These are phyloP conservation scores for Geosmithia putterillii DNA, from an alignment of 2,329 filamentous ascomycete species.

Conservation along the genomic window DNA sequence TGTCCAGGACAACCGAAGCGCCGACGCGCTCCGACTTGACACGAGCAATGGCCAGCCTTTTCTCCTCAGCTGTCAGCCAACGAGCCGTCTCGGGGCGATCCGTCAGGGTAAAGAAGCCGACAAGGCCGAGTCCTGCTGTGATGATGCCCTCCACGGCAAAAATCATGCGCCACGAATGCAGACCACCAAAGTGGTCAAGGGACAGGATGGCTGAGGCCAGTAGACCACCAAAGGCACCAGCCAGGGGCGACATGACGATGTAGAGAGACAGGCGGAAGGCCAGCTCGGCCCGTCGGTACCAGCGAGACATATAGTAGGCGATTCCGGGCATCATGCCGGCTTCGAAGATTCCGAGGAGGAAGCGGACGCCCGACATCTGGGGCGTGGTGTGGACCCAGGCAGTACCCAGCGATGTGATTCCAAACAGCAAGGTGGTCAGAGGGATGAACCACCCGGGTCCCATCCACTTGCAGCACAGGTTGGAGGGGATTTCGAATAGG, in stretches of 20 bases:
- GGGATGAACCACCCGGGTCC: conserved; percentile 65
- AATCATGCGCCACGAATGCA: conserved; percentile 54
- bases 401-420: conserved; percentile 49
- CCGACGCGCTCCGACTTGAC: conserved; percentile 57
- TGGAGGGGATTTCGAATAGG: conserved; percentile 58
- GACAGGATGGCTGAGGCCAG: conserved; percentile 52
- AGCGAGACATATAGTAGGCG: conserved; percentile 59
- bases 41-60: conserved; percentile 51
- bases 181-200: conserved; percentile 42
- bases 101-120: conserved; percentile 52
- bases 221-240: conserved; percentile 59
- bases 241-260: conserved; percentile 58
- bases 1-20: conserved; percentile 50
- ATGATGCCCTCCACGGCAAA: conserved; percentile 60
- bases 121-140: conserved; percentile 35
- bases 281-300: conserved; percentile 59
- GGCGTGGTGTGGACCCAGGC: conserved; percentile 48
- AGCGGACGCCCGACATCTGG: conserved; percentile 46
- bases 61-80: conserved; percentile 55
- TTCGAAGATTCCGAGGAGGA: conserved; percentile 57
- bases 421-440: conserved; percentile 47
- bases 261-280: conserved; percentile 56
- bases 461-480: conserved; percentile 56
- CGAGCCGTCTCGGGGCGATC: conserved; percentile 55
- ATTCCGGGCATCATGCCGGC: conserved; percentile 64